Base-by-base conservation (phyloP, 768 basidiomycete genomes). In the Agrocybe praecox region DNA sequence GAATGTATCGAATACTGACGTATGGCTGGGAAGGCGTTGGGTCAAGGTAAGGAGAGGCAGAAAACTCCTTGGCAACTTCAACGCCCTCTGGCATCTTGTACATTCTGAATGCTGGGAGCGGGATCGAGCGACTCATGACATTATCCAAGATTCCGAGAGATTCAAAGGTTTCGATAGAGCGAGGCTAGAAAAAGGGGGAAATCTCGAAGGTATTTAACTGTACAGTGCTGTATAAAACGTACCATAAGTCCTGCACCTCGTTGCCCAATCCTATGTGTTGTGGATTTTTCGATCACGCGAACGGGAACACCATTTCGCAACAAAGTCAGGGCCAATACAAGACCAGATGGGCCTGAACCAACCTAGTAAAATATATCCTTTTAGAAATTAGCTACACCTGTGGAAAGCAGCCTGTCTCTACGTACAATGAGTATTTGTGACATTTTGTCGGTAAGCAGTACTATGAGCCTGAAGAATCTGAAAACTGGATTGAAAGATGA, bases 261-360 rank as follows among this genome's bases (percentile, higher is more conserved):
- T 52, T 68, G 54, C 63, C 72, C 61, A 65, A 62, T 6, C 62
- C 67, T 57, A 58, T 55, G 57, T 0, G 63, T 50, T 0, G 65
- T 57, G 43, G 71, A 72, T 56, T 79, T 80, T 52, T 84, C 78
- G 49, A 85, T 76, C 22, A 85, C 73, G 19, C 80, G 79, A 2
- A 84, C 76, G 5, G 77, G 71, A 15, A 83, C 64, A 6, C 76
- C 72, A 61, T 80, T 79, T 18, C 67, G 65, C 15, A 76, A 59
- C 19, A 82, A 73, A 6, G 71, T 58, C 1, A 79, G 65, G 3
- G 76, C 78, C 49, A 73, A 69, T 40, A 77, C 71, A 6, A 80
- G 71, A 32, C 81, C 79, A 18, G 76, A 69, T 15, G 80, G 77
- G 6, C 80, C 79, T 24, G 71, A 76, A 18, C 80, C 80, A 21